Base-by-base conservation (phyloP, 805 yeast species). In the Lipomyces mesembrius region DNA sequence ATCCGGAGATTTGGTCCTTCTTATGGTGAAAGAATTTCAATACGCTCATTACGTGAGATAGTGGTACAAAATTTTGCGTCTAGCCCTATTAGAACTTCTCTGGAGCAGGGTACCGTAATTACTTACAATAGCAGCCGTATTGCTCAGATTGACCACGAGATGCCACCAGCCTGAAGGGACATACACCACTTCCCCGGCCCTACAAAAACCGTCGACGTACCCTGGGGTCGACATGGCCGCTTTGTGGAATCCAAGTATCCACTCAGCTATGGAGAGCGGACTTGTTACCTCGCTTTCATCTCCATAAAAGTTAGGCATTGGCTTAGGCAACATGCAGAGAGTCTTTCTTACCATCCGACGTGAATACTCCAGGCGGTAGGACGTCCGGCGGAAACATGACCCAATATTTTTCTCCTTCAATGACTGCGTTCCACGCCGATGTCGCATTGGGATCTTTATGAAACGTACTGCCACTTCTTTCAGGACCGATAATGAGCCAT, bases 91-190 rank as follows among this genome's bases (percentile, higher is more conserved):
- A 35, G 32, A 12, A 12, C 22, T 3, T 43, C 22, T 43, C 22
- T n/a, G 22, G 5, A 11, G 22, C 49, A 29, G 7, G 8, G 37
- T 17, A 34, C 17, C 12, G 34, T 22, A 17, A 20, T 52, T 29
- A 61, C 66, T 25, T 32, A 63, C 66, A 73, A 92, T 78, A 0
- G 97, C 98, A 22, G 92, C 87, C n/a, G 87, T 82, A 54, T 75
- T 92, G 65, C 88, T 90, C 12, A 92, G 74, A 73, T 92, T 92
- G n/a, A 92, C 90, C 37, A 93, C 98, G 58, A 87, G 81, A 80
- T 92, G 98, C 98, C 98, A 92, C 98, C 98, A 92, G 0, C 96
- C 96, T n/a, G 92, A 83, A 2, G 98, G 98, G 7, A 92, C 98
- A 75, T 89, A 86, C 83, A 92, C 84, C 67, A 92, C 88, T 75